These are phyloP conservation scores for Xanthoconium separans DNA, from an alignment of 1,284 basidiomycete species.

Conservation along the genomic window DNA sequence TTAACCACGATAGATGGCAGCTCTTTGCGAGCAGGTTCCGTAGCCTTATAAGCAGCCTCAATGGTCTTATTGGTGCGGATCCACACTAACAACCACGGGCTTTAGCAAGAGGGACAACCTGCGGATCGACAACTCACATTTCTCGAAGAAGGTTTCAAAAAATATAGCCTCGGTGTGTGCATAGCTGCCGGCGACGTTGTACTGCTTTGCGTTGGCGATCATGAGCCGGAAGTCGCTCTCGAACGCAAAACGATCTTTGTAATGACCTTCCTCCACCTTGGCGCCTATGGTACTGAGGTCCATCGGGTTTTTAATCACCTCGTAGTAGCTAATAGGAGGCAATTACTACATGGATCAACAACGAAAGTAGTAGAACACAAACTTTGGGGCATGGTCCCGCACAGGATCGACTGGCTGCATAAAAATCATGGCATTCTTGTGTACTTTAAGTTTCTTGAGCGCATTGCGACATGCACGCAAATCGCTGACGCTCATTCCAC, in stretches of 20 bases:
- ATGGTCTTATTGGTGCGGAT: constrained; percentile 76
- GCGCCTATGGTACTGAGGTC: constrained; percentile 88
- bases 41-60: constrained; percentile 42
- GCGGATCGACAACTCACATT: constrained; percentile 52
- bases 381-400: constrained; percentile 84
- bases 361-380: constrained; percentile 30
- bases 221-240: constrained; percentile 88
- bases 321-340: constrained; percentile 68
- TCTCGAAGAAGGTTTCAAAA: constrained; percentile 84
- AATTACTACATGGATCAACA: constrained; percentile 4
- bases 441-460: constrained; percentile 76
- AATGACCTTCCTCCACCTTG: constrained; percentile 87
- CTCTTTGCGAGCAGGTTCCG: constrained; percentile 31
- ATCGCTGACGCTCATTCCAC: constrained; percentile 82
- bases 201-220: constrained; percentile 85
- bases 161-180: constrained; percentile 77
- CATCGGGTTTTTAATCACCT: constrained; percentile 92
- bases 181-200: constrained; percentile 75
- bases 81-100: constrained; percentile 53
- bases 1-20: constrained; percentile 37
- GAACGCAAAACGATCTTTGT: constrained; percentile 83
- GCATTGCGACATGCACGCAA: constrained; percentile 78
- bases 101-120: constrained; percentile 2
- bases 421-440: constrained; percentile 76
- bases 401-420: constrained; percentile 89